Evolutionary conservation across 2,329 filamentous ascomycete species (phyloP), one percentile per base, ranked within the genome.

Genomic region (Aureobasidium sp.): DNA sequence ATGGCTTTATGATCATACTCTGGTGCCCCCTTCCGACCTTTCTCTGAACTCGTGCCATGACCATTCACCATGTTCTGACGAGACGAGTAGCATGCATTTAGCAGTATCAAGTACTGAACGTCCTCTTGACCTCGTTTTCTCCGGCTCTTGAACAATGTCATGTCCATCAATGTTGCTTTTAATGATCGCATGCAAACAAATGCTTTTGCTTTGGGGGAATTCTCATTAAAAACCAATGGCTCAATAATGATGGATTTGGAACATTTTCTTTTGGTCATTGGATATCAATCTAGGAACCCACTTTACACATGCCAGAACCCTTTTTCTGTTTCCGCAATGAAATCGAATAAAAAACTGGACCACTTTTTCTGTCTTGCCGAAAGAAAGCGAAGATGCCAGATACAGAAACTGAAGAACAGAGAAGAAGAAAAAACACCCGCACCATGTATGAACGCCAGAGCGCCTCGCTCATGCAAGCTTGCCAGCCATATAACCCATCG

Each of bases 391-490:
- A n/a, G 44, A 50, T 40, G 27, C 24, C 33, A 50, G 24, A 17
- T 31, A 39, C 22, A 59, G 29, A 40, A 40, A 45, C 22, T 15
- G 17, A 31, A 42, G 31, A 37, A n/a, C n/a, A n/a, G n/a, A n/a
- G n/a, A n/a, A n/a, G 17, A 31, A 42, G 31, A 37, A 31, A 40
- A 49, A 48, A 39, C 31, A 60, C 45, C 31, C 44, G 15, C 31
- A 49, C 39, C 45, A 27, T 50, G 15, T 60, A 52, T 56, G 17
- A 60, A 60, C 57, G 57, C 57, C 57, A 60, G 57, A 60, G 57
- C 57, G 57, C 57, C 57, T 40, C 57, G 57, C 57, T 60, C 57
- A 60, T 60, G 57, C 57, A 60, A 60, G 57, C 57, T 50, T 39
- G 45, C 45, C 57, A 60, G 54, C 54, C 40, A 22, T 44, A 22